Conservation (phyloP, 208 protist species). For the Acanthamoeba culbertsoni region DNA sequence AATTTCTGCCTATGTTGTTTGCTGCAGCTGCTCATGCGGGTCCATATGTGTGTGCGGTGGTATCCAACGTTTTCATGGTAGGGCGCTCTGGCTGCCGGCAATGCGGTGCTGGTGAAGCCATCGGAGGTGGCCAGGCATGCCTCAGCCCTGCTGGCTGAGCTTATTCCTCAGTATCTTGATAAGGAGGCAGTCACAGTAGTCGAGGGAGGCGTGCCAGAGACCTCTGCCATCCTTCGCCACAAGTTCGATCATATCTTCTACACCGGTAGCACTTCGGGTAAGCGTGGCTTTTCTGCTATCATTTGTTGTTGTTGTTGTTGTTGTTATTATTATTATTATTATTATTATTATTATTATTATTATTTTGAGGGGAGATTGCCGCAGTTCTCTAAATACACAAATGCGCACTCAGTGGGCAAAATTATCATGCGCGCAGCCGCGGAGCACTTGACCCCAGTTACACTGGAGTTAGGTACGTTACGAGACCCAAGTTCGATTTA, state of each 20-base stretch:
- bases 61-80: no score
- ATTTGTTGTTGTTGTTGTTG: background rate
- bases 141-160: background rate
- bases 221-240: conserved; percentile 83
- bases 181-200: conserved; percentile 75
- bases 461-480: conserved; percentile 87
- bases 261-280: conserved; percentile 80
- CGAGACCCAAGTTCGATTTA: no score
- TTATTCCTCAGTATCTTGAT: conserved; percentile 78
- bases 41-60: no score
- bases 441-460: conserved; percentile 90
- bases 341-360: background rate
- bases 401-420: background rate
- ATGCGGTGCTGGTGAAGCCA: conserved; percentile 8
- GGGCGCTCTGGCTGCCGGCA: background rate
- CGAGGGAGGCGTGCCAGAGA: conserved; percentile 82
- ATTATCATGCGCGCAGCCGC: conserved; percentile 86
- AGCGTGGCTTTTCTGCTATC: background rate
- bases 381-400: background rate
- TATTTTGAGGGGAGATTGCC: no score
- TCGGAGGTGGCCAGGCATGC: background rate
- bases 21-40: no score
- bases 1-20: no score
- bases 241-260: conserved; percentile 94
- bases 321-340: background rate